Evolutionary conservation across 257 asterid genomes (phyloP), one percentile per base, ranked within the genome.

Genomic region (Solanum rostratum): DNA sequence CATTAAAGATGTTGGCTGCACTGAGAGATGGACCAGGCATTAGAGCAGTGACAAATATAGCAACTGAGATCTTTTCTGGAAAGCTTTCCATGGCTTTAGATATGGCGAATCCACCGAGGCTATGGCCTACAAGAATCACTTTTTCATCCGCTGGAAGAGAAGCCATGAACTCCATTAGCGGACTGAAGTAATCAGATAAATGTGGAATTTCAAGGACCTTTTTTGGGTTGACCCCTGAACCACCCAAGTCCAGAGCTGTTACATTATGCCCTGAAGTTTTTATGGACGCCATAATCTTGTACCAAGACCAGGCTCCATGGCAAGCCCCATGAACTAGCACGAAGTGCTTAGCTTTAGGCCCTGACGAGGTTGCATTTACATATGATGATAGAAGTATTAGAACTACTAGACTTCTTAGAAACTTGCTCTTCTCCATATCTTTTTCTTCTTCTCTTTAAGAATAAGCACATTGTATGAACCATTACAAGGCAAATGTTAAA

Each of bases 221-320:
- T n/a, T 71, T 39, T 1, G 86, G 89, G 68, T 90, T 85, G 86
- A 88, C 73, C 15, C 88, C 92, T 1, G 90, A 80, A 20, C 86
- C 86, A 13, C 82, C 85, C 81, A 89, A 53, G 70, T 88, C 90
- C 15, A 89, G 76, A 13, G 89, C 90, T 6, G 90, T 88, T 14
- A 85, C 92, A 5, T 80, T 80, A 27, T 86, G 88, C 10, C 89
- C 89, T 2, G 86, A 43, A 7, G 84, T 54, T 73, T 33, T 86
- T 27, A 86, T 39, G 3, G 81, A 14, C 0, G 84, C 27, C 54
- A 79, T 80, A 1, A 88, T 50, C 87, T 84, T 86, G 84, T 83
- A 86, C 92, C 92, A 89, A 76, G 86, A 85, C 90, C 92, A 89
- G 33, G 90, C 92, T 33, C 90, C 92, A 13, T 88, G 90, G 20